Base-by-base conservation (phyloP, 805 yeast species). In the Zygosaccharomyces gambellarensis region DNA sequence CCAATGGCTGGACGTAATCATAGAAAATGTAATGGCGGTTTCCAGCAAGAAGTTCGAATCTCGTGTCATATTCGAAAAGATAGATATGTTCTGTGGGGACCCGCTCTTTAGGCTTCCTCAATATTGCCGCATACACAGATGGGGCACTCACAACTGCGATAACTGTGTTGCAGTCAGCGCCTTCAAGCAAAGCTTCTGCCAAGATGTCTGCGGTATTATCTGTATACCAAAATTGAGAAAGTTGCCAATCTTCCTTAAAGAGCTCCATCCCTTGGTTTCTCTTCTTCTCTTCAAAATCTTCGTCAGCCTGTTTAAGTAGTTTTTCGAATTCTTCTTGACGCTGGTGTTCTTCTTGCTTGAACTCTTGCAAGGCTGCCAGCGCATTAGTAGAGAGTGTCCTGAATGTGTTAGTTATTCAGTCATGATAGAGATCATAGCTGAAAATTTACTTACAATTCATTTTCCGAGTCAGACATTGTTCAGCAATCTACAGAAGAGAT, bases 161-260 rank as follows among this genome's bases (percentile, higher is more conserved):
- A 1, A 81, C 82, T 0, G 95, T 86, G 34, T 78, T 74, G 47
- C 76, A 76, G 56, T 83, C 85, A 1, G 95, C 94, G 6, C 88
- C 94, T 31, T 83, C 87, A 11, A 89, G 67, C 38, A 89, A 71
- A 6, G 87, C 94, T 52, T 77, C 78, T 0, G 88, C 94, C 17
- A 88, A 65, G 0, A 69, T 62, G 45, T 75, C 76, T 0, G 96
- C 90, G 0, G 97, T 90, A 2, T 72, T 68, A 52, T 88, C 90
- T 49, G 77, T 71, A 62, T 88, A 90, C 90, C 97, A 90, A 69
- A 90, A 90, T 67, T 90, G 97, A 1, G 96, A 88, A 34, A 90
- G 73, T 62, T 88, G 94, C 97, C 97, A 90, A 68, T 90, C 96
- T 67, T 90, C 97, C 62, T 85, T 75, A 66, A 90, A 90, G 34